Base-by-base conservation (phyloP, 2,329 filamentous ascomycete species). In the Xylaria sp. region DNA sequence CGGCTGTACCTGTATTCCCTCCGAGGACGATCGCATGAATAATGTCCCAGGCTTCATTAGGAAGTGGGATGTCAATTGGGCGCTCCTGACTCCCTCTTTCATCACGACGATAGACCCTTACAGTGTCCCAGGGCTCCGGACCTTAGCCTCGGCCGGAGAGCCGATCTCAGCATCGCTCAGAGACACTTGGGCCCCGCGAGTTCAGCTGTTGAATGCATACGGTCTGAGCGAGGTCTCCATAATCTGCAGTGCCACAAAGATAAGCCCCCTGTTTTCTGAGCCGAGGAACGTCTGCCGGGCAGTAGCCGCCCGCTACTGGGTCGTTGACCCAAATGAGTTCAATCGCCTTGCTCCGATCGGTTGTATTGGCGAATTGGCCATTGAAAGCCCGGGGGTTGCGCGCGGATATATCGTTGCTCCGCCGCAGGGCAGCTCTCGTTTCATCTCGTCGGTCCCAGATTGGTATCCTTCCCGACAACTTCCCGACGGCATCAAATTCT, bases 1-100 rank as follows among this genome's bases (percentile, higher is more conserved):
- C 17, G 61, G 61, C 5, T 61, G 52, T 21, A 49, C 61, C 37
- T 64, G 61, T 17, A 52, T 64, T 33, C 57, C 57, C 17, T 57
- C 52, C 6, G 61, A 64, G 4, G 45, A 58, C 6, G 57, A 61
- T 25, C 61, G 61, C 7, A 57, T 57, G 42, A 61, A 57, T 35
- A 51, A 61, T 37, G 17, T 64, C n/a, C 17, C 33, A 11, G 57
- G 33, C 12, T 57, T 55, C 53, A 58, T 61, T 35, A 50, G n/a
- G 15, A 35, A 37, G 11, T 31, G 2, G 2, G 21, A 51, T 17
- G 61, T 54, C 8, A 64, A 64, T 17, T 60, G 57, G 61, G 52
- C 49, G 14, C 33, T 57, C 2, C 35, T 61, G 25, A 61, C 61
- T 50, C 61, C 61, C 38, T 57, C 57, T 21, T 53, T 54, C 15